Conservation (phyloP, 768 basidiomycete species). For the Leccinum olivaceopallidum region DNA sequence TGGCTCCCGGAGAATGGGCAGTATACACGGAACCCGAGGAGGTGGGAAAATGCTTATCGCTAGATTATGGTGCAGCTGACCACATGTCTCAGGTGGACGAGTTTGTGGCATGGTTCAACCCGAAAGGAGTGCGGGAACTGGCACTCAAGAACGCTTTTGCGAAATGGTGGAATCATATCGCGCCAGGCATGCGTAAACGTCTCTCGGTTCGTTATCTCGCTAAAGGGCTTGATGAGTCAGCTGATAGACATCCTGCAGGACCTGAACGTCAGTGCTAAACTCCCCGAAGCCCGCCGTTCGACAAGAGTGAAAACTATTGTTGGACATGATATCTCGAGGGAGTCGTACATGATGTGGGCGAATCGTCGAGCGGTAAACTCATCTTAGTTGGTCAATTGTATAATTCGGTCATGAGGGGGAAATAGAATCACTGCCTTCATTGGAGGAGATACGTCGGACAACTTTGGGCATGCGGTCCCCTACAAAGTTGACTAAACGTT, state of each 20-base stretch:
- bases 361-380: constrained; percentile 69
- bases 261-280: constrained; percentile 62
- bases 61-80: constrained; percentile 10
- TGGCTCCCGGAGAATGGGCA: constrained; percentile 86
- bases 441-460: not conserved
- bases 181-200: constrained; percentile 76
- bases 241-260: constrained; percentile 47
- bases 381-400: constrained; percentile 14
- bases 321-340: constrained; percentile 65
- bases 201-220: constrained; percentile 54
- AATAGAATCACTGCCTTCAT: not conserved
- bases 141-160: constrained; percentile 73
- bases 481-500: not conserved
- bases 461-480: not conserved
- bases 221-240: not conserved
- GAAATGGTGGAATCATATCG: constrained; percentile 85
- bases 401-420: not conserved
- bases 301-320: constrained; percentile 61
- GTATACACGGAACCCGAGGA: constrained; percentile 85
- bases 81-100: constrained; percentile 62
- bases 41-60: constrained; percentile 43
- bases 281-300: constrained; percentile 81
- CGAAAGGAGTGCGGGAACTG: constrained; percentile 87
- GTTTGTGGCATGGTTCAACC: constrained; percentile 87
- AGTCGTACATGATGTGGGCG: constrained; percentile 88